These are phyloP conservation scores for Violaceomyces palustris DNA, from an alignment of 1,284 basidiomycete genomes.

Conservation along the genomic window DNA sequence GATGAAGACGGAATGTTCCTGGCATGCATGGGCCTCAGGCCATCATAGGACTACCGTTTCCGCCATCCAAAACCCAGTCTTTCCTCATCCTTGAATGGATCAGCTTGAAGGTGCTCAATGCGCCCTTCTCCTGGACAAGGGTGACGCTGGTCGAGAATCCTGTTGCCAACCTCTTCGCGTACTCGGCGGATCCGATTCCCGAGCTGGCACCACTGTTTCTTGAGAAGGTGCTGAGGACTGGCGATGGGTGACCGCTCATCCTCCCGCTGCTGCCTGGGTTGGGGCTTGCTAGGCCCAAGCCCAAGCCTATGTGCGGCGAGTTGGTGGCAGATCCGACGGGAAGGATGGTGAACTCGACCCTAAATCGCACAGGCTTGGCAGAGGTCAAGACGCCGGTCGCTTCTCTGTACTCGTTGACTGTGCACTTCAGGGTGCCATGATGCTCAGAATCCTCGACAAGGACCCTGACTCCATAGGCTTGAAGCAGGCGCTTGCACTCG, in stretches of 20 bases:
- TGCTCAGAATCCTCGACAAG: constrained; percentile 60
- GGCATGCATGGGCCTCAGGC: too few relatives aligned
- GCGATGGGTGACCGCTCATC: constrained; percentile 11
- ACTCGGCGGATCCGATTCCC: neutral
- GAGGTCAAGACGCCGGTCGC: constrained; percentile 17
- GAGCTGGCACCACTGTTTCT: constrained; percentile 4
- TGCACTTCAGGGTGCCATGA: constrained; percentile 38
- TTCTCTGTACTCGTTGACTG: constrained; percentile 33
- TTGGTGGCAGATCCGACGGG: constrained; percentile 32
- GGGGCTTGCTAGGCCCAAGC: constrained; percentile 11
- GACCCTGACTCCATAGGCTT: constrained; percentile 64
- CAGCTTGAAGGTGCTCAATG: constrained; percentile 70
- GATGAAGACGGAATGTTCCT: neutral
- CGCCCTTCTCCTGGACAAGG: constrained; percentile 81
- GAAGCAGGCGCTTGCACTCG: constrained; percentile 65
- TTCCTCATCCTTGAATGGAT: constrained; percentile 68
- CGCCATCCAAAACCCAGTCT: constrained; percentile 63
- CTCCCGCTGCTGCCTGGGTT: constrained; percentile 7
- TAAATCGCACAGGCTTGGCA: constrained; percentile 45
- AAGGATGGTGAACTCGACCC: constrained; percentile 46
- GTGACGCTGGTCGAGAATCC: constrained; percentile 60
- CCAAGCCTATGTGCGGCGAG: constrained; percentile 13
- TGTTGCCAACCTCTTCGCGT: neutral
- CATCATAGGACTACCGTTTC: too few relatives aligned
- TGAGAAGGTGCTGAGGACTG: constrained; percentile 27